These are phyloP conservation scores for Dacryopinax primogenitus DNA, from an alignment of 768 basidiomycete species.

Conservation along the genomic window DNA sequence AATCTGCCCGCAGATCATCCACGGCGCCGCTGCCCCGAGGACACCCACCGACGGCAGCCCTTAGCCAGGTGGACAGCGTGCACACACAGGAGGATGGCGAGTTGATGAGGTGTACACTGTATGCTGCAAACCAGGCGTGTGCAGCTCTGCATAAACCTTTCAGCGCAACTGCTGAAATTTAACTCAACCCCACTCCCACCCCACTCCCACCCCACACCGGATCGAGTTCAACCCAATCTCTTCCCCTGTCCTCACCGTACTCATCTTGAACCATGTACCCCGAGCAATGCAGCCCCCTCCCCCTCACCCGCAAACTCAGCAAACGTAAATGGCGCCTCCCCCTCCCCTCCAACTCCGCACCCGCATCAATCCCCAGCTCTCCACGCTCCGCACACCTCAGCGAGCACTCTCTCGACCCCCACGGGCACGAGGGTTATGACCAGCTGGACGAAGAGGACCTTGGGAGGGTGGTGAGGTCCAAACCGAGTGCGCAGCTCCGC, in stretches of 20 bases:
- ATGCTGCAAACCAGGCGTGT: no score
- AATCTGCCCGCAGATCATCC: no score
- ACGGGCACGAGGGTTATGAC: neutral
- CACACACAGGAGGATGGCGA: no score
- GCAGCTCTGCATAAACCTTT: no score
- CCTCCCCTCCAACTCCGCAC: neutral
- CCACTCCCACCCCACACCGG: no score
- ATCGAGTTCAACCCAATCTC: neutral
- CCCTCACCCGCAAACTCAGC: neutral
- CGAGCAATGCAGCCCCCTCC: neutral
- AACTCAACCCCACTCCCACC: no score
- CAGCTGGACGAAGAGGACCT: neutral
- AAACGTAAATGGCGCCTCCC: neutral
- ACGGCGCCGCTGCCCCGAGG: no score
- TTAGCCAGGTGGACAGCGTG: no score
- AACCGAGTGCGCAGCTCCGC: no score
- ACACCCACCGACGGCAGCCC: no score
- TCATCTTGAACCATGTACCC: neutral
- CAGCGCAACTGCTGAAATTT: no score
- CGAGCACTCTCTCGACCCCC: neutral
- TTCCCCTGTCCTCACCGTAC: neutral
- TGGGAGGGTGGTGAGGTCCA: neutral
- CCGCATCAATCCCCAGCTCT: neutral
- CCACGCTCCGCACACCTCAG: neutral
- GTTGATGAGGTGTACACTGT: no score